Base-by-base conservation (phyloP, 805 yeast species). In the Pichia membranifaciens region DNA sequence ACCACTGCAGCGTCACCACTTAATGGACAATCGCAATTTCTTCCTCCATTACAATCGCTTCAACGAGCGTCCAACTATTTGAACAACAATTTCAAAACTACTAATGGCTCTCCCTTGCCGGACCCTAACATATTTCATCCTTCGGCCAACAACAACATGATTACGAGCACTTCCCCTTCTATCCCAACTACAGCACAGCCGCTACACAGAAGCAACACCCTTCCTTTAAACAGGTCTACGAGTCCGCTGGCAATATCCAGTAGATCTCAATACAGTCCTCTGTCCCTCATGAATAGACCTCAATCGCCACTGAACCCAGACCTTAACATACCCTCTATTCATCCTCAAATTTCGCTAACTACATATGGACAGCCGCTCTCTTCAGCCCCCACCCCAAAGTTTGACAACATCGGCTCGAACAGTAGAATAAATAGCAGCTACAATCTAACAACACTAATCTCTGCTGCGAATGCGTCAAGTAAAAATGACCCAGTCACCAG, bases 81-180 rank as follows among this genome's bases (percentile, higher is more conserved):
- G 22, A 40, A 25, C 3, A 21, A 2, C 17, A 5, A 7, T 9
- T 29, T 34, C 28, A 22, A n/a, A n/a, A 43, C 38, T 8, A 43
- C 31, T 15, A 32, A 18, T 18, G 20, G 29, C 16, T 35, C 42
- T 10, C 37, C 41, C 15, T 23, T 46, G 15, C 50, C 52, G 1
- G 43, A 49, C 38, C 50, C 52, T 20, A 43, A 42, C 21, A 43
- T 43, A 13, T 35, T 43, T 16, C 37, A 38, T 21, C 35, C 39
- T 23, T 13, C 37, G 5, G 17, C 43, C 4, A 13, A 35, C 4
- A 41, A 18, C 32, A 10, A 28, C 5, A 20, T 10, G 7, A 33
- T 33, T 17, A 15, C 36, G 16, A 15, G 8, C 8, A 8, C 36
- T 12, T 17, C 16, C 6, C n/a, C 36, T 7, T 9, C 20, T n/a